Base-by-base conservation (phyloP, 2,329 filamentous ascomycete genomes). In the Alternaria brassicicola region DNA sequence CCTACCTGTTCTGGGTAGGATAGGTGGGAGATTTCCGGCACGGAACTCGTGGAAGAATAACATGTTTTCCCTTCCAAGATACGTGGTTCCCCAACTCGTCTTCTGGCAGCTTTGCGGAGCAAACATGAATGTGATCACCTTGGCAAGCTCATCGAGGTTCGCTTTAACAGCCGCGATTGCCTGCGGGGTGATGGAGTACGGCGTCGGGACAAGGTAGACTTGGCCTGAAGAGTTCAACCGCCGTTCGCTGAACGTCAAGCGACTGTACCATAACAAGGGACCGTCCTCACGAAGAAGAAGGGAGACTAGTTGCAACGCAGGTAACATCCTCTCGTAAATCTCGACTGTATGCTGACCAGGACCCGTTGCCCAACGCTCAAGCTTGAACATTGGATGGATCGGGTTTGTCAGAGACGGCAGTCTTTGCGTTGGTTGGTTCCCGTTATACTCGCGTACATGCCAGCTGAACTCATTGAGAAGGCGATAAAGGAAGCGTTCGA, bases 261-360 rank as follows among this genome's bases (percentile, higher is more conserved):
- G 64, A n/a, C 46, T 45, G 45, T 65, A 70, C 65, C 65, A 70
- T 19, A 52, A 31, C 9, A 72, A 47, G 2, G 46, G 46, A n/a
- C 57, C 63, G 8, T 61, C 45, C 45, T 70, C 67, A 4, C 33
- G 61, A 0, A 71, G 26, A 21, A 64, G 47, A 5, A 58, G 54
- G 3, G 64, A 65, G 3, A 63, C 63, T 5, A 71, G 62, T 13
- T 39, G 57, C 3, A 71, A 43, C 8, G 63, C 65, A 15, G 49
- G 57, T 21, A 35, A 15, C 33, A 69, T 57, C 2, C 17, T 26
- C 2, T 35, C 7, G 38, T 56, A 66, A 6, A 62, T 45, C 0
- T 48, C 3, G 1, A 5, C 6, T 2, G 54, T 57, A 43, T 61
- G 28, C 35, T 71, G 67, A 3, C 46, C 64, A 30, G 52, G 57